phyloP scores from a whole-genome alignment of 2,329 filamentous ascomycete genomes.

The Curvularia eragrostidis region DNA sequence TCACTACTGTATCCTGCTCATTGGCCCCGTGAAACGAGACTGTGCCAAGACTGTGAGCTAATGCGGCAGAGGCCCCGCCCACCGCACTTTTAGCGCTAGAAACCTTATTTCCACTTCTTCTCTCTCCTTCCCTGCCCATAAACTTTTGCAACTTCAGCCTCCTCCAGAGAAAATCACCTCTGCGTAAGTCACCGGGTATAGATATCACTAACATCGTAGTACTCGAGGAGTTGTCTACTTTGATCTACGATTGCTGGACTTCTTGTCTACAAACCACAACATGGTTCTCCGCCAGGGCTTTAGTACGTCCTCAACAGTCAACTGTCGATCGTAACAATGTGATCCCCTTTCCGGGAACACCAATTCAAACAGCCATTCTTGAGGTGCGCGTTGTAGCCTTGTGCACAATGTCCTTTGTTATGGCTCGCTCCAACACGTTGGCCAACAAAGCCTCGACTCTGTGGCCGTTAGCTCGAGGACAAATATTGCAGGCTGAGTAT shows the following conservation, averaged over 20 bases:
- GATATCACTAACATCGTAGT: background rate
- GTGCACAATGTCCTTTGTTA: background rate
- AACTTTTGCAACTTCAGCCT: conserved; percentile 5
- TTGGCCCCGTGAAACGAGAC: conserved; percentile 1
- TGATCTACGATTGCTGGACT: background rate
- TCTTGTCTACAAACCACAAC: background rate
- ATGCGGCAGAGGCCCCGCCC: conserved; percentile 9
- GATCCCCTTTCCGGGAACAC: background rate
- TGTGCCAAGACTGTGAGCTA: conserved; percentile 19
- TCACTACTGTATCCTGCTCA: background rate
- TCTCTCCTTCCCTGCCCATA: conserved; percentile 6
- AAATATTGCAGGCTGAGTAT: background rate
- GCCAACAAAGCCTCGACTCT: background rate
- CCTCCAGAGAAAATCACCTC: background rate
- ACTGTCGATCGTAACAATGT: background rate
- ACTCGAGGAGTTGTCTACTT: background rate
- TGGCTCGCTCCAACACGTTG: background rate
- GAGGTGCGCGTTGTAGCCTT: background rate
- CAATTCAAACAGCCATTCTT: no score
- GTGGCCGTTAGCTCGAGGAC: background rate
- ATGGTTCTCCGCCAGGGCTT: background rate
- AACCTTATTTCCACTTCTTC: conserved; percentile 27
- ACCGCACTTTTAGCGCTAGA: conserved; percentile 18
- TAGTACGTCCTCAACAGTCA: background rate
- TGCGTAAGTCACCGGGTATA: background rate